Conservation (phyloP, 768 basidiomycete genomes). For the Boletus reticuloceps region DNA sequence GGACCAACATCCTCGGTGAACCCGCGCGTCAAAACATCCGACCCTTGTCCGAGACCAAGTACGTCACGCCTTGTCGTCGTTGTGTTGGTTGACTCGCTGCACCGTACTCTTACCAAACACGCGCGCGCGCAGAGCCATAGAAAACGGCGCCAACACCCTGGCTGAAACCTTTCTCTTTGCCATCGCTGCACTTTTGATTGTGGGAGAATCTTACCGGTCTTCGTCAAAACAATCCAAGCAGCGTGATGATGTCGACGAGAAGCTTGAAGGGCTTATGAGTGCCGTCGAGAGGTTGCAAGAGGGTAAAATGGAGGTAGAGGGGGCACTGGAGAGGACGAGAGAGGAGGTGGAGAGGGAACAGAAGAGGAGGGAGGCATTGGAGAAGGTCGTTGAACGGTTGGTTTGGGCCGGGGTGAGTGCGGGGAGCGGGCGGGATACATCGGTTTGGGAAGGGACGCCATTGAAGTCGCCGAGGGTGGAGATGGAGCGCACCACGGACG, state of each 20-base stretch:
- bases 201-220: slow-evolving; percentile 75
- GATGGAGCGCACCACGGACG: slow-evolving; percentile 18
- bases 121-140: slow-evolving; percentile 58
- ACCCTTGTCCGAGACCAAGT: slow-evolving; percentile 77
- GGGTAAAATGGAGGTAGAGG: slow-evolving; percentile 42
- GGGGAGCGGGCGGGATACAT: slow-evolving; percentile 52
- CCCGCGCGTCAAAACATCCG: slow-evolving; percentile 62
- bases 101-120: neutral
- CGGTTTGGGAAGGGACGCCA: slow-evolving; percentile 54
- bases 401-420: slow-evolving; percentile 65
- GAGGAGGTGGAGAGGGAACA: slow-evolving; percentile 35
- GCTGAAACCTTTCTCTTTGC: slow-evolving; percentile 84
- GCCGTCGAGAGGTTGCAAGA: slow-evolving; percentile 46
- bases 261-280: slow-evolving; percentile 54
- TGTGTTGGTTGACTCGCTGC: no score
- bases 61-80: slow-evolving; percentile 12
- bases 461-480: slow-evolving; percentile 45
- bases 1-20: slow-evolving; percentile 77
- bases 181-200: slow-evolving; percentile 70
- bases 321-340: slow-evolving; percentile 42
- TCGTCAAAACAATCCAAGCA: slow-evolving; percentile 68
- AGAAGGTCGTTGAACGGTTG: slow-evolving; percentile 59
- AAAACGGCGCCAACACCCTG: slow-evolving; percentile 80
- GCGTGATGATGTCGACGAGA: slow-evolving; percentile 70
- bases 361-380: slow-evolving; percentile 61